These are phyloP conservation scores for Emmonsia crescens DNA, from an alignment of 2,329 filamentous ascomycete genomes.

Conservation along the genomic window DNA sequence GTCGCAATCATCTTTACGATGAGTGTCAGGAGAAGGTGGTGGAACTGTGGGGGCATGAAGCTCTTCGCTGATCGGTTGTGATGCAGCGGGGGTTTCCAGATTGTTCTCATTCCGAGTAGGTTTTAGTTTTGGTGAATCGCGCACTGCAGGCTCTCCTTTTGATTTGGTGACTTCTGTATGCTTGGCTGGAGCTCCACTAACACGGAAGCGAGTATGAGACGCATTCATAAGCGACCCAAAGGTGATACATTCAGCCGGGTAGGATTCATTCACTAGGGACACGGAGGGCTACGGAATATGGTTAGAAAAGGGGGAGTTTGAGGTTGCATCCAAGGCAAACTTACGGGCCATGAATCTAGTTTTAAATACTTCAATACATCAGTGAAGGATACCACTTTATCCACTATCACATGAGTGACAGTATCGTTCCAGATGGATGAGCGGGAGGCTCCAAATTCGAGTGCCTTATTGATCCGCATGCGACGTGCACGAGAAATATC, in stretches of 20 bases:
- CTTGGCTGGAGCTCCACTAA: conserved; percentile 15
- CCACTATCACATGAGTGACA: conserved; percentile 72
- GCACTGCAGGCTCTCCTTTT: neutral
- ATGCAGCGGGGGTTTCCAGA: neutral
- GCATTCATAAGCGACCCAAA: conserved; percentile 50
- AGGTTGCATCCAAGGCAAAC: conserved; percentile 13
- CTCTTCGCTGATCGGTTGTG: conserved; percentile 7
- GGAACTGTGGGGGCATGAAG: neutral
- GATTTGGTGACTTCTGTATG: conserved; percentile 10
- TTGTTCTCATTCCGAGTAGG: conserved; percentile 12
- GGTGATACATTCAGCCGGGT: conserved; percentile 57
- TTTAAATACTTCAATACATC: conserved; percentile 52
- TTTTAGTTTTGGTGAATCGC: conserved; percentile 23
- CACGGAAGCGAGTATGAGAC: conserved; percentile 42
- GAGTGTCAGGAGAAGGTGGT: neutral
- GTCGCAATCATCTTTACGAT: neutral
- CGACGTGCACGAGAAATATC: conserved; percentile 57
- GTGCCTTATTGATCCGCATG: conserved; percentile 61
- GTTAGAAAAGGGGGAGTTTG: conserved; percentile 10
- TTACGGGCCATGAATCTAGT: conserved; percentile 37
- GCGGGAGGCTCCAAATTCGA: conserved; percentile 66
- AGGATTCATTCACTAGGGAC: conserved; percentile 56
- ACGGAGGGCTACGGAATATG: conserved; percentile 18
- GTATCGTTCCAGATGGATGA: conserved; percentile 42
- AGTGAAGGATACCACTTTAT: conserved; percentile 53